Percentiles rank a stretch among this genome's conserved stretches.
These are phyloP conservation scores for Auriscalpium orientale DNA, from an alignment of 768 basidiomycete genomes.

Conservation along the genomic window DNA sequence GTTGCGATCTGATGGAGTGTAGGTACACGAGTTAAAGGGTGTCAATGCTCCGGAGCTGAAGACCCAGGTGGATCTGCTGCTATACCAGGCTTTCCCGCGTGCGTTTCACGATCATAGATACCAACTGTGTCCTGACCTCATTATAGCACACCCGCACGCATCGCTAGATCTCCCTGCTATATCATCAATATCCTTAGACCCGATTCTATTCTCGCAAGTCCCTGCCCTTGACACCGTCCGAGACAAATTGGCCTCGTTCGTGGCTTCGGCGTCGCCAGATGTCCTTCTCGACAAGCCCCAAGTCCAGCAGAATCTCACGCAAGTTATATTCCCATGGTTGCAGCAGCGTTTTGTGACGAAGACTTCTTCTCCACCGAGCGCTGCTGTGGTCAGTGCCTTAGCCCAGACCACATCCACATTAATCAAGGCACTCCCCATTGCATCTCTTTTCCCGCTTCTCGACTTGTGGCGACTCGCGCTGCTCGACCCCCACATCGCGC, in stretches of 20 bases:
- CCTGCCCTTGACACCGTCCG: slow-evolving; percentile 61
- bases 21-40: slow-evolving; percentile 70
- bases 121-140: not conserved
- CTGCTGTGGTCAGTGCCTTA: slow-evolving; percentile 25
- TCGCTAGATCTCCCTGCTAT: slow-evolving; percentile 51
- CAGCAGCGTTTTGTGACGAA: slow-evolving; percentile 44
- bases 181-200: slow-evolving; percentile 56
- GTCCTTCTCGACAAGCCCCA: slow-evolving; percentile 27
- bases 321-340: slow-evolving; percentile 54
- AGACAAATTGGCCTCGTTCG: slow-evolving; percentile 53
- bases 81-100: slow-evolving; percentile 80
- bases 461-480: slow-evolving; percentile 80
- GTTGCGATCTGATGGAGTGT: not conserved
- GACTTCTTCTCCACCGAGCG: slow-evolving; percentile 7
- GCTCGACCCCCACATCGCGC: slow-evolving; percentile 39
- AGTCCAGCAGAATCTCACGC: slow-evolving; percentile 43
- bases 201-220: slow-evolving; percentile 69
- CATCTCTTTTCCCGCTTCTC: slow-evolving; percentile 68
- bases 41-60: slow-evolving; percentile 61
- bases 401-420: slow-evolving; percentile 37
- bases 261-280: slow-evolving; percentile 39
- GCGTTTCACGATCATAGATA: slow-evolving; percentile 19
- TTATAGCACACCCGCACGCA: slow-evolving; percentile 68
- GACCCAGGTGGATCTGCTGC: slow-evolving; percentile 65
- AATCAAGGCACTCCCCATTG: slow-evolving; percentile 36